phyloP scores from a whole-genome alignment of 2,329 filamentous ascomycete genomes.

The Fusarium abutilonis region DNA sequence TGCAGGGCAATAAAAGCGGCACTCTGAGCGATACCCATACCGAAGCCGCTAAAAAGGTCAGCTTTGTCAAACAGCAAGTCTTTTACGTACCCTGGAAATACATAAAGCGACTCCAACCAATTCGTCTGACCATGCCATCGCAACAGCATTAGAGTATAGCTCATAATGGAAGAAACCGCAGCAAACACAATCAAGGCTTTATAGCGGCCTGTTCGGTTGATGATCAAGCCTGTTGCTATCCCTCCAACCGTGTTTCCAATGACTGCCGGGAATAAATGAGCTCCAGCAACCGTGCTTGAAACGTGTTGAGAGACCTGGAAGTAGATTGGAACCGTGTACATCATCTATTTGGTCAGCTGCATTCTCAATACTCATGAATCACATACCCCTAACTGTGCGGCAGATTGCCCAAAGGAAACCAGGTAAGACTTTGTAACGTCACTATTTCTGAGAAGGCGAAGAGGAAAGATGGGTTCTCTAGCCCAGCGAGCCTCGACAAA shows the following conservation, averaged over 20 bases:
- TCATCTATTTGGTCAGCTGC: slow-evolving; percentile 44
- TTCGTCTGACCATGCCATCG: slow-evolving; percentile 69
- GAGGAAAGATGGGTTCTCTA: slow-evolving; percentile 67
- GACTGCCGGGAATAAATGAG: slow-evolving; percentile 73
- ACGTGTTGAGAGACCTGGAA: slow-evolving; percentile 70
- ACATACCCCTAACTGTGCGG: slow-evolving; percentile 52
- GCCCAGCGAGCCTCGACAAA: slow-evolving; percentile 57
- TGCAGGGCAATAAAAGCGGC: slow-evolving; percentile 57
- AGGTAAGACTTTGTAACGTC: slow-evolving; percentile 64
- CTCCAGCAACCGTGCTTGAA: slow-evolving; percentile 66
- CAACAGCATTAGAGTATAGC: slow-evolving; percentile 63
- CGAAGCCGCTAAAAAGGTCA: slow-evolving; percentile 47
- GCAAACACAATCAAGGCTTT: slow-evolving; percentile 64
- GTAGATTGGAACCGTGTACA: slow-evolving; percentile 75
- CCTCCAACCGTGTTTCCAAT: slow-evolving; percentile 73
- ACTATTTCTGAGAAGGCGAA: slow-evolving; percentile 61
- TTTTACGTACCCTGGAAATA: slow-evolving; percentile 56
- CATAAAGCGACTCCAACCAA: slow-evolving; percentile 66
- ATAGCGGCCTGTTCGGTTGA: slow-evolving; percentile 69
- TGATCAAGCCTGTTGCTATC: slow-evolving; percentile 66
- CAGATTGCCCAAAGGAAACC: slow-evolving; percentile 66
- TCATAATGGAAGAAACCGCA: slow-evolving; percentile 58
- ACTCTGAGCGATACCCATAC: slow-evolving; percentile 54
- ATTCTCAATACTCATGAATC: accelerated
- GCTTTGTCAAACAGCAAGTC: not conserved